phyloP scores from a whole-genome alignment of 2,329 filamentous ascomycete genomes.

The Ceratocystis papillata region DNA sequence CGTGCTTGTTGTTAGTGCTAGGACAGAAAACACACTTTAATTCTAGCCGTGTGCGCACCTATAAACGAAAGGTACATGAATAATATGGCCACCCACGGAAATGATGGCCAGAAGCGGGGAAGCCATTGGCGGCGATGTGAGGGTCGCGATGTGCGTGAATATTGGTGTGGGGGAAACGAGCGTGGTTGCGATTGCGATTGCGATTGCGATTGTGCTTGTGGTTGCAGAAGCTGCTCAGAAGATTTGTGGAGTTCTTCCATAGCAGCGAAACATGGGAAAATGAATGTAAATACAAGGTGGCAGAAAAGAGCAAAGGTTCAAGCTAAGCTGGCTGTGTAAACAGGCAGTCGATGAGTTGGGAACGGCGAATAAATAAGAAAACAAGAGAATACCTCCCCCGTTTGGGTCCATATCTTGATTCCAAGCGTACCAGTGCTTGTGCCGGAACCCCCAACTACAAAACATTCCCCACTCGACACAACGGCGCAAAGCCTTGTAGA shows the following conservation, averaged over 20 bases:
- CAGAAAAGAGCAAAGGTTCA: slow-evolving; percentile 9
- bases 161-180: neutral
- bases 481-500: too few species aligned
- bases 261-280: slow-evolving; percentile 29
- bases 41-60: neutral
- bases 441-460: too few species aligned
- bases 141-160: slow-evolving; percentile 13
- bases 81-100: slow-evolving; percentile 22
- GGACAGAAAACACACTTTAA: too few species aligned
- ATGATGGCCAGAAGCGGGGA: slow-evolving; percentile 22
- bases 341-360: too few species aligned
- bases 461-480: too few species aligned
- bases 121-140: slow-evolving; percentile 22
- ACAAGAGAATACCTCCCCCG: too few species aligned
- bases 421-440: too few species aligned
- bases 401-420: too few species aligned
- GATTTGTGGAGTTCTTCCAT: slow-evolving; percentile 37
- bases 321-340: slow-evolving; percentile 21
- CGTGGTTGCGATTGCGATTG: neutral
- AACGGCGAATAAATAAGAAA: too few species aligned
- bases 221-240: neutral
- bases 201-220: neutral
- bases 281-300: neutral
- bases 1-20: neutral
- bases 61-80: slow-evolving; percentile 22